Percentiles rank a stretch among this genome's conserved stretches.
phyloP scores from a whole-genome alignment of 352 stramenopile species.

The Phytophthora foliorum region DNA sequence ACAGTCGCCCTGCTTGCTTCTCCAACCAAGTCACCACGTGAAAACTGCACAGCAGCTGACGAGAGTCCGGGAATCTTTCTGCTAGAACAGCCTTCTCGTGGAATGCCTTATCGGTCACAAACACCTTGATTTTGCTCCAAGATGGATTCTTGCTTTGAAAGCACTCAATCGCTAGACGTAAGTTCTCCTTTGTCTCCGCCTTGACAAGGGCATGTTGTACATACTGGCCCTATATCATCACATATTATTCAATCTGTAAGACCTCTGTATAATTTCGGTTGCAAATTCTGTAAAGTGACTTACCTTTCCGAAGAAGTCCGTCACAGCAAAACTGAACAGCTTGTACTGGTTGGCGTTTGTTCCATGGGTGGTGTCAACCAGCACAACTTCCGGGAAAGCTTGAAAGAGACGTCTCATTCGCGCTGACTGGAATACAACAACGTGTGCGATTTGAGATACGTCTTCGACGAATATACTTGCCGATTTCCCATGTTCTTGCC shows the following conservation, averaged over 20 bases:
- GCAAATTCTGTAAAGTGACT: not conserved
- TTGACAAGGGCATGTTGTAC: conserved; percentile 4
- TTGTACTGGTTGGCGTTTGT: conserved; percentile 20
- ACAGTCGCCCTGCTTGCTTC: not conserved
- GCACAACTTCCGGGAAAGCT: conserved; percentile 13
- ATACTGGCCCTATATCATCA: conserved; percentile 5
- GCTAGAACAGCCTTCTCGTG: conserved; percentile 6
- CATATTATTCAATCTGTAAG: not conserved
- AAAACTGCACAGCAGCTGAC: conserved; percentile 3
- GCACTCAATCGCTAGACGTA: not conserved
- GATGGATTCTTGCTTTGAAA: conserved; percentile 9
- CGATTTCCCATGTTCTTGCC: conserved; percentile 2
- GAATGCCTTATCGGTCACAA: conserved; percentile 18
- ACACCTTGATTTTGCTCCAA: not conserved
- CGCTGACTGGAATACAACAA: conserved; percentile 15
- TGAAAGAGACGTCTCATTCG: conserved; percentile 15
- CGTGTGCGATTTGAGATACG: not conserved
- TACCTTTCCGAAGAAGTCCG: conserved; percentile 18
- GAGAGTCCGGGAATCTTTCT: not conserved
- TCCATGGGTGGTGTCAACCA: conserved; percentile 9
- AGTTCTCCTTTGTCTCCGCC: conserved; percentile 3
- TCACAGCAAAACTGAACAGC: conserved; percentile 13
- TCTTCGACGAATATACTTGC: conserved; percentile 4
- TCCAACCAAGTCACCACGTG: not conserved
- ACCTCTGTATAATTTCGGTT: not conserved